Conservation (phyloP, 2,329 filamentous ascomycete species). For the Cryoendolithus antarcticus region DNA sequence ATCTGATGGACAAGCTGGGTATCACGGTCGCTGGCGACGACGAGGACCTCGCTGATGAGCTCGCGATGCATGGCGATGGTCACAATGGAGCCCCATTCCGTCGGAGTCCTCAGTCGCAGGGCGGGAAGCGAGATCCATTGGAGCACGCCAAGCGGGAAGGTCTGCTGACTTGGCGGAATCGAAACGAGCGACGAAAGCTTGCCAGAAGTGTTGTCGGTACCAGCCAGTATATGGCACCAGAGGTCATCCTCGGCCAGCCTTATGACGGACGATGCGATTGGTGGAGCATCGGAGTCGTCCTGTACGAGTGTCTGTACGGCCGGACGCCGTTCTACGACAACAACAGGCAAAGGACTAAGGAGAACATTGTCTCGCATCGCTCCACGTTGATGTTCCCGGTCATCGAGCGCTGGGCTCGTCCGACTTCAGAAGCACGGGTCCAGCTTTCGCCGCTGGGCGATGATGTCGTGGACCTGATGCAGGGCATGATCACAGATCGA, state of each 20-base stretch:
- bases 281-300: slow-evolving; percentile 92
- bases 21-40: slow-evolving; percentile 63
- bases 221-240: slow-evolving; percentile 96
- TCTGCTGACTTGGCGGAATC: slow-evolving; percentile 32
- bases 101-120: slow-evolving; percentile 2
- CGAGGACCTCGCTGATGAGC: slow-evolving; percentile 48
- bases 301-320: slow-evolving; percentile 90
- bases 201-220: slow-evolving; percentile 86
- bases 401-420: slow-evolving; percentile 38
- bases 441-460: slow-evolving; percentile 45
- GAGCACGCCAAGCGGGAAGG: slow-evolving; percentile 18
- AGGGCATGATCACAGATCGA: slow-evolving; percentile 58
- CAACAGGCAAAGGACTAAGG: slow-evolving; percentile 70
- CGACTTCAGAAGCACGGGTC: slow-evolving; percentile 22
- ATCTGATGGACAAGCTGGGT: slow-evolving; percentile 61
- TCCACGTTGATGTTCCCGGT: slow-evolving; percentile 59
- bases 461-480: slow-evolving; percentile 66
- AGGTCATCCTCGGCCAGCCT: slow-evolving; percentile 66
- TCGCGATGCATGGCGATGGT: slow-evolving; percentile 1
- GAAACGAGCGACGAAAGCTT: slow-evolving; percentile 49
- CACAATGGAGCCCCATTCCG: background rate
- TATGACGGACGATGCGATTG: slow-evolving; percentile 93
- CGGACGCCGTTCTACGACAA: slow-evolving; percentile 81
- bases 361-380: slow-evolving; percentile 67
- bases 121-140: slow-evolving; percentile 13